Evolutionary conservation across 176 grass and related monocot genomes (phyloP), one percentile per base, ranked within the genome.

Genomic region (Phoenix dactylifera): DNA sequence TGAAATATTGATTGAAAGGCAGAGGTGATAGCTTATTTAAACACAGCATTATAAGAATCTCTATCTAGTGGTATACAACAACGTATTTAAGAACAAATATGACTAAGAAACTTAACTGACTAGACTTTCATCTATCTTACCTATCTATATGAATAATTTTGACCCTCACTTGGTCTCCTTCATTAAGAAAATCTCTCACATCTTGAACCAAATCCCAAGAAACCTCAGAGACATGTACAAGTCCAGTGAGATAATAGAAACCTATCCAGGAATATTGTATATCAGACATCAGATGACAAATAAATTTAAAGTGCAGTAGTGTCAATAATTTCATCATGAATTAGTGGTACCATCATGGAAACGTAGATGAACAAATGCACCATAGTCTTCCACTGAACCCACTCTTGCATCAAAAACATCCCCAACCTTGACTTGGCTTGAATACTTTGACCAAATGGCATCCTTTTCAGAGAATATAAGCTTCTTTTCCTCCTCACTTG

Each of bases 191-290:
- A 80, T 91, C 87, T 57, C 74, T 78, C 55, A 91, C 82, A 70
- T 97, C 93, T 88, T 88, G 93, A 58, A 97, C 73, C 51, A 88
- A 77, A 79, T 97, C 93, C 93, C 87, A 97, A 54, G 93, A 97
- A 55, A 90, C 84, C 73, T 97, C 87, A 53, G 93, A 91, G 44
- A 97, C 70, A 72, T 97, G 93, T 58, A 97, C 87, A 55, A 97
- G 78, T 58, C 93, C 93, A 60, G 87, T 97, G 59, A 97, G 79
- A 76, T 80, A 78, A 64, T 91, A 88, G 28, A 15, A 50, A 57
- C 92, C 92, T 97, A 59, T 54, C 70, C 22, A 79, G 67, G 76
- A 55, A 69, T 22, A 48, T 1, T 49, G 25, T 0, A 15, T n/a
- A 60, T 49, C 52, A 78, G 62, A n/a, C 57, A 59, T 32, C 65